Evolutionary conservation across 768 basidiomycete genomes (phyloP), one percentile per base, ranked within the genome.

Genomic region (Podaxis carcinomalis): DNA sequence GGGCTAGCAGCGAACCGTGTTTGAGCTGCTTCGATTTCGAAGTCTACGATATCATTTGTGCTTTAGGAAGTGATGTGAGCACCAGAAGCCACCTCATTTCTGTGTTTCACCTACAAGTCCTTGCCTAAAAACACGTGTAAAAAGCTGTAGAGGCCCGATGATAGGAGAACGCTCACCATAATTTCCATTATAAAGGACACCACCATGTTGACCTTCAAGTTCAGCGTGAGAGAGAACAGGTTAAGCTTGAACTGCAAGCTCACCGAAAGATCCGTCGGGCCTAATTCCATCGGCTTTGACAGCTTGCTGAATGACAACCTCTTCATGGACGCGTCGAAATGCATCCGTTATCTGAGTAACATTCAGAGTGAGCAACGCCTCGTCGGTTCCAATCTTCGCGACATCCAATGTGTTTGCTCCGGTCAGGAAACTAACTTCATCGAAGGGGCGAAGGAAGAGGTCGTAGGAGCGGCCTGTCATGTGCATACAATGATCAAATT

Each of bases 181-280:
- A 67, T 89, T 89, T 42, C 88, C 89, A 53, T 85, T 87, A 67
- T 88, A 89, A 4, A 87, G 69, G n/a, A 88, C 75, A 19, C 88
- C 88, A 19, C 66, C 70, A 69, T 90, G 89, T 69, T 89, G 80
- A 19, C 75, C 78, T 79, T 46, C 42, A 42, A 23, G 19, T n/a
- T 37, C 25, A 42, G 3, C 27, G 19, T 39, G 47, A 44, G 59
- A 9, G 25, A 4, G 54, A 19, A 25, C 10, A 16, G 14, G 14
- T 7, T n/a, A 21, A n/a, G 19, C 4, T 9, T 5, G 4, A 21
- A 16, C 32, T 40, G 39, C 23, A 11, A 9, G 61, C 69, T 64
- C 64, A 76, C 79, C 78, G 61, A 83, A 83, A 32, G 79, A 77
- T 4, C 81, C 82, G 66, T 83, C 82, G 6, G 77, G 68, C 51